These are phyloP conservation scores for Triticum turgidum DNA, from an alignment of 176 grass and related monocot genomes.

Conservation along the genomic window DNA sequence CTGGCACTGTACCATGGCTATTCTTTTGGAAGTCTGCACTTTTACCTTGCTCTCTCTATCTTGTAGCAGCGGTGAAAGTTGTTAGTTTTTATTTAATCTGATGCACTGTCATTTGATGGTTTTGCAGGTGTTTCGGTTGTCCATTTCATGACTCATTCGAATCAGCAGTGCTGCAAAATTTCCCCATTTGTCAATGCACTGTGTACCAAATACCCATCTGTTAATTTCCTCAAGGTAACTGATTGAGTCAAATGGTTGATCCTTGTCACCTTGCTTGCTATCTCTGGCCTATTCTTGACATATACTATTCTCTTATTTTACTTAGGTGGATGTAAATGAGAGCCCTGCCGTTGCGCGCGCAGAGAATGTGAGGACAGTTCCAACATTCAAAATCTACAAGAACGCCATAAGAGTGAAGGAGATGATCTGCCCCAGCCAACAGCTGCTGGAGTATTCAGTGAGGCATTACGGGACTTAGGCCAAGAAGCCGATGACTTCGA, in stretches of 20 bases:
- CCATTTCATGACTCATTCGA: slow-evolving; percentile 76
- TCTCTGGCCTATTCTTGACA: slow-evolving; percentile 3
- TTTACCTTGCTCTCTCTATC: neutral
- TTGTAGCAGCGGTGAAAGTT: neutral
- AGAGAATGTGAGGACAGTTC: slow-evolving; percentile 84
- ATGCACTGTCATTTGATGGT: slow-evolving; percentile 2
- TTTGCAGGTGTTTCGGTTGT: slow-evolving; percentile 79
- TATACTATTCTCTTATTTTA: slow-evolving; percentile 10
- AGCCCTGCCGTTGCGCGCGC: slow-evolving; percentile 56
- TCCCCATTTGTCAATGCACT: slow-evolving; percentile 68
- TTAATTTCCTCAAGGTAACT: slow-evolving; percentile 95
- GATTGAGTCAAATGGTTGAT: neutral
- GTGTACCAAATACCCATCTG: slow-evolving; percentile 79
- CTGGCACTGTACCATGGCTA: slow-evolving; percentile 15
- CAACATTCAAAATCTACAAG: slow-evolving; percentile 97
- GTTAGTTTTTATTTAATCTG: slow-evolving; percentile 5
- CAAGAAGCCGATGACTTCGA: slow-evolving; percentile 29
- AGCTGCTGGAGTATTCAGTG: slow-evolving; percentile 85
- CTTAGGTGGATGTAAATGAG: slow-evolving; percentile 78
- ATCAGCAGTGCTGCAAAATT: slow-evolving; percentile 78
- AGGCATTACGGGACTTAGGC: slow-evolving; percentile 82
- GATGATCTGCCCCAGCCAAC: slow-evolving; percentile 87
- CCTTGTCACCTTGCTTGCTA: neutral
- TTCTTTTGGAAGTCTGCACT: slow-evolving; percentile 12
- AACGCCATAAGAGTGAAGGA: slow-evolving; percentile 86